A percentile compares a stretch with the other conserved stretches of the same genome.
These are phyloP conservation scores for Suillus fuscotomentosus DNA, from an alignment of 768 basidiomycete species.

Conservation along the genomic window DNA sequence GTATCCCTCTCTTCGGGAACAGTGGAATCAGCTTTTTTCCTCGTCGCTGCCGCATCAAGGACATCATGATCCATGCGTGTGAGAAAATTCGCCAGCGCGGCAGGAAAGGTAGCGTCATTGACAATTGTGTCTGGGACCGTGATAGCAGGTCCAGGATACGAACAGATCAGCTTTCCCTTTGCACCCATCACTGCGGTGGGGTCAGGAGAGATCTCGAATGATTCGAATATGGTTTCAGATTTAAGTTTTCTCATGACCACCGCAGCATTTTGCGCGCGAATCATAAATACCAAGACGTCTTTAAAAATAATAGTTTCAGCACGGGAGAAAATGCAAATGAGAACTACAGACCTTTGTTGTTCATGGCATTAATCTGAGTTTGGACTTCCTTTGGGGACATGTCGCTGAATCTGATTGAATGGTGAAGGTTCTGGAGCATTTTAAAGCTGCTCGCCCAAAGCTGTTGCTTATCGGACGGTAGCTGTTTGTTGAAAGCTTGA, in stretches of 20 bases:
- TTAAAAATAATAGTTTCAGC: background rate
- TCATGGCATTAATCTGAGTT: constrained; percentile 20
- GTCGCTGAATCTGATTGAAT: background rate
- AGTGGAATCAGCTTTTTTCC: constrained; percentile 34
- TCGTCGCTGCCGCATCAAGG: constrained; percentile 29
- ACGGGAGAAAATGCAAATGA: background rate
- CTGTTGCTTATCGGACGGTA: constrained; percentile 7
- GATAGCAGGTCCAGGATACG: constrained; percentile 46
- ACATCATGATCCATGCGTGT: constrained; percentile 31
- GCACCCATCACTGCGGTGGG: constrained; percentile 34
- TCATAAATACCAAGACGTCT: constrained; percentile 39
- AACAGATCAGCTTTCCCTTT: constrained; percentile 42
- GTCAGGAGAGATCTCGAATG: constrained; percentile 44
- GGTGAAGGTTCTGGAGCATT: constrained; percentile 30
- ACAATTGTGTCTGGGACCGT: constrained; percentile 30
- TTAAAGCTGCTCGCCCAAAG: constrained; percentile 30
- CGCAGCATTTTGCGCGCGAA: constrained; percentile 49
- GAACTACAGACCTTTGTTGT: constrained; percentile 10
- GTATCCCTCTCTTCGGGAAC: constrained; percentile 30
- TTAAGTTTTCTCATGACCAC: constrained; percentile 37
- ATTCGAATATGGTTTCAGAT: constrained; percentile 36
- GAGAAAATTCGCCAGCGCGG: constrained; percentile 39
- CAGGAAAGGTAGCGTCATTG: constrained; percentile 27
- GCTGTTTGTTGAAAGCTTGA: constrained; percentile 12
- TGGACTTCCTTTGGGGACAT: constrained; percentile 13